Base-by-base conservation (phyloP, 2,329 filamentous ascomycete genomes). In the Colletotrichum brevisporum region DNA sequence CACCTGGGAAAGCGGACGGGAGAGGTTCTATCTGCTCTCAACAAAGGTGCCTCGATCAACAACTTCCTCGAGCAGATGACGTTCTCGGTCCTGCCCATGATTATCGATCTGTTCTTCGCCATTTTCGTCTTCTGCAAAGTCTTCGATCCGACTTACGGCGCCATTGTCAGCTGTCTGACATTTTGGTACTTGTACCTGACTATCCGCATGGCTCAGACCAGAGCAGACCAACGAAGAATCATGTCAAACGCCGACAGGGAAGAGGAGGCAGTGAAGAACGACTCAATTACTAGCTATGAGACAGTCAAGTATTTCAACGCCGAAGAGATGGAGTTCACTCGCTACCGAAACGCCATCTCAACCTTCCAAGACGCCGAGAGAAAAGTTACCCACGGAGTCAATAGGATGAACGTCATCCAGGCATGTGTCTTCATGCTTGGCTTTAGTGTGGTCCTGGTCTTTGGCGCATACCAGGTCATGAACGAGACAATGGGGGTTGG, bases 241-340 rank as follows among this genome's bases (percentile, higher is more conserved):
- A 98, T 98, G 92, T 95, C 95, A 58, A 98, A 98, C 78, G 94
- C 94, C 15, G 94, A 96, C 74, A 89, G 96, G 71, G 94, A 98
- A 81, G 94, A 98, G 81, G 95, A 98, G 80, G 96, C 96, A 6
- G 94, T 98, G 74, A 98, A 98, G 82, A 98, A 98, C 78, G 96
- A 99, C 79, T 98, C 96, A 0, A 96, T 99, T 84, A 94, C 96
- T 71, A 97, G 94, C n/a, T 99, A 98, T 79, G 96, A 99, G 83
- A 95, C 93, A 2, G 93, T 95, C 77, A 96, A 95, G 78, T 95
- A 95, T 76, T 96, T 96, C 85, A 95, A 95, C 74, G 93, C 93
- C 8, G 93, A 95, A 76, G 84, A 88, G 2, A 95, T 92, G 76
- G 93, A 96, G 76, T 94, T 94, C 73, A 83, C 86, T 56, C 88